A percentile compares a stretch with the other conserved stretches of the same genome.
Evolutionary conservation across 148 eudicot genomes (phyloP).

Genomic region (Fagopyrum tataricum): DNA sequence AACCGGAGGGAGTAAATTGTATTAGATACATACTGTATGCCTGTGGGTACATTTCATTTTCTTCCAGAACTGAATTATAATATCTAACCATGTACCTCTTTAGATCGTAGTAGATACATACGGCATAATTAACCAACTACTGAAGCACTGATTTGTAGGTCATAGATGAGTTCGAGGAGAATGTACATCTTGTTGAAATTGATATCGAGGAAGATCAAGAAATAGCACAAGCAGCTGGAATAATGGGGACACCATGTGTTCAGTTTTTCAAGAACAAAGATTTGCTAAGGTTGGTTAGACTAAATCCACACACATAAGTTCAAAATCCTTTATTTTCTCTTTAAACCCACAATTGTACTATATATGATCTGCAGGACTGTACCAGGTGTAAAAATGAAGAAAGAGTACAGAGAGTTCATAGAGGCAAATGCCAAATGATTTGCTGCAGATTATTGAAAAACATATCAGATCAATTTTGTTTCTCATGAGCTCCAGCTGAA

Average conservation of each 20-base stretch:
- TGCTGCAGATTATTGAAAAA: no score
- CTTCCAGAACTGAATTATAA: not conserved
- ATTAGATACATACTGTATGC: not conserved
- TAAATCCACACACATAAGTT: not conserved
- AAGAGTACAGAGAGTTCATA: constrained; percentile 92
- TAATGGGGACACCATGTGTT: constrained; percentile 98
- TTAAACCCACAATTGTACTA: not conserved
- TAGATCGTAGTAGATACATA: not conserved
- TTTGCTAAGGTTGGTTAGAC: constrained; percentile 65
- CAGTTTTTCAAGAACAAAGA: constrained; percentile 98
- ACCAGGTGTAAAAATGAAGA: constrained; percentile 98
- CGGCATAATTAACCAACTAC: not conserved
- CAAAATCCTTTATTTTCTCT: not conserved
- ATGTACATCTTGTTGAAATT: constrained; percentile 85
- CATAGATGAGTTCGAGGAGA: constrained; percentile 79
- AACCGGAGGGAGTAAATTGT: no score
- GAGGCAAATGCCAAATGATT: constrained; percentile 50
- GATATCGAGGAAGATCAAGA: constrained; percentile 96
- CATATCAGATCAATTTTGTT: not conserved
- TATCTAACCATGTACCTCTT: not conserved
- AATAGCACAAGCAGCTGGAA: constrained; percentile 96
- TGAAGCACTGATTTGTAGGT: constrained; percentile 43
- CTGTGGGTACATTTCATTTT: not conserved
- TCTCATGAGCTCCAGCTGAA: not conserved
- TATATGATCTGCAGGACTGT: constrained; percentile 56